Conservation (phyloP, 306 rosid genomes). For the Citrullus mucosospermus region DNA sequence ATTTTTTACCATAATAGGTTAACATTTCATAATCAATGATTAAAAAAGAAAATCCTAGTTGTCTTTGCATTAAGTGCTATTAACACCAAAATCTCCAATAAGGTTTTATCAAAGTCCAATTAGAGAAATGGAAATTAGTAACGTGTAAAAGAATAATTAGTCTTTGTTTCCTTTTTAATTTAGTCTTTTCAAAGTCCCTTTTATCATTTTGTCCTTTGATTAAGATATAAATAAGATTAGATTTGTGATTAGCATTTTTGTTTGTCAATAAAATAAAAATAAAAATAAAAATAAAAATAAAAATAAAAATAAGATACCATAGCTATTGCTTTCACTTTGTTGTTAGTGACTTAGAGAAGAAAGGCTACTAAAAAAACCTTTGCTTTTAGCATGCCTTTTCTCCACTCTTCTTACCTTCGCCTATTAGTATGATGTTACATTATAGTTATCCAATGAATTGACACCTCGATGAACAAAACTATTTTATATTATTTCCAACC, state of each 20-base stretch:
- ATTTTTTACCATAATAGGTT: not conserved
- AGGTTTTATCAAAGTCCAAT: not conserved
- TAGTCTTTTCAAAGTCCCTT: not conserved
- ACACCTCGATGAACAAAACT: not conserved
- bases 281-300: not conserved
- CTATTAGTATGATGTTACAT: not conserved
- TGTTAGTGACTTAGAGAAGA: not conserved
- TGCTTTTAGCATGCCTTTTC: not conserved
- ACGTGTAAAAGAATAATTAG: not conserved
- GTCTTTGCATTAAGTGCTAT: not conserved
- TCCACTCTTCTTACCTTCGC: not conserved
- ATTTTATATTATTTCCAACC: not conserved
- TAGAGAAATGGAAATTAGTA: not conserved
- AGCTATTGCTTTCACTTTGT: conserved; percentile 1
- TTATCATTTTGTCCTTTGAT: conserved; percentile 5
- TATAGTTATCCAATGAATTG: conserved; percentile 4
- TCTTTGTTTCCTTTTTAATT: not conserved
- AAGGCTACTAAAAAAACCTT: not conserved
- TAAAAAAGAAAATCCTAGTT: not conserved
- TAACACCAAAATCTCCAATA: not conserved
- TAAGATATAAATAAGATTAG: not conserved
- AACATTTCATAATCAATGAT: not conserved
- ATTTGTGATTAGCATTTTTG: no score
- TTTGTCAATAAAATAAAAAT: no score
- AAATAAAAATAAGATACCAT: not conserved